A percentile compares a stretch with the other conserved stretches of the same genome.
phyloP scores from a whole-genome alignment of 2,329 filamentous ascomycete genomes.

The Emergomyces orientalis region DNA sequence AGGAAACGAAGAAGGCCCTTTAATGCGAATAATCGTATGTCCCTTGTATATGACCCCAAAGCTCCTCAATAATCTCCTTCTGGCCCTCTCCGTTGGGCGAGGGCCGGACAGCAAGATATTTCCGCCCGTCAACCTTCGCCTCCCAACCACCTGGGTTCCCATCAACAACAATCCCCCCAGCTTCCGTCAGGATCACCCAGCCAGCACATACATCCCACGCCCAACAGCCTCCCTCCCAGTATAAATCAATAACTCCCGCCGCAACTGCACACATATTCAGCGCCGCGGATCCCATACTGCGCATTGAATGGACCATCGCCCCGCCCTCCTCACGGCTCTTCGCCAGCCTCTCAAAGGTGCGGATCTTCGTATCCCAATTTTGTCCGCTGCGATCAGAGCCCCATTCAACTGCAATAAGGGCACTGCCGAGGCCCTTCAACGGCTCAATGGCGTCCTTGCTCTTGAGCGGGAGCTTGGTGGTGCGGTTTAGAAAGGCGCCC shows the following conservation, averaged over 20 bases:
- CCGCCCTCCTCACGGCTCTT: conserved; percentile 46
- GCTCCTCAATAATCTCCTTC: conserved; percentile 34
- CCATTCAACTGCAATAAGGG: conserved; percentile 53
- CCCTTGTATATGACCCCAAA: conserved; percentile 34
- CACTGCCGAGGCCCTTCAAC: conserved; percentile 41
- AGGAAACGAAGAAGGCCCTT: background rate
- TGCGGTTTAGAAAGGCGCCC: conserved; percentile 42
- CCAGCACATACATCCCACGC: conserved; percentile 58
- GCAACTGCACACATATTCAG: conserved; percentile 54
- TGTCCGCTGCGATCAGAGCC: conserved; percentile 48
- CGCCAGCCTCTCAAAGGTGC: conserved; percentile 44
- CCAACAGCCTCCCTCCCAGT: conserved; percentile 59
- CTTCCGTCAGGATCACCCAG: conserved; percentile 52
- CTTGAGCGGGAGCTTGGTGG: conserved; percentile 39
- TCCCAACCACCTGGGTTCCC: conserved; percentile 51
- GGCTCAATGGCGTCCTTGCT: conserved; percentile 31
- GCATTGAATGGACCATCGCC: conserved; percentile 52
- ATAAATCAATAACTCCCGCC: conserved; percentile 48
- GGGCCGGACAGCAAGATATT: conserved; percentile 40
- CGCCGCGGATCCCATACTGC: conserved; percentile 50
- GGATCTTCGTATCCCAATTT: conserved; percentile 49
- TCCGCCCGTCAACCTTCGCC: conserved; percentile 46
- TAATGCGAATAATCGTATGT: conserved; percentile 25
- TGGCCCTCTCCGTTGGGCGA: conserved; percentile 27
- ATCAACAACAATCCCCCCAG: conserved; percentile 51